Conservation (phyloP, 1,284 basidiomycete species). For the Singerocomus inundabilis region DNA sequence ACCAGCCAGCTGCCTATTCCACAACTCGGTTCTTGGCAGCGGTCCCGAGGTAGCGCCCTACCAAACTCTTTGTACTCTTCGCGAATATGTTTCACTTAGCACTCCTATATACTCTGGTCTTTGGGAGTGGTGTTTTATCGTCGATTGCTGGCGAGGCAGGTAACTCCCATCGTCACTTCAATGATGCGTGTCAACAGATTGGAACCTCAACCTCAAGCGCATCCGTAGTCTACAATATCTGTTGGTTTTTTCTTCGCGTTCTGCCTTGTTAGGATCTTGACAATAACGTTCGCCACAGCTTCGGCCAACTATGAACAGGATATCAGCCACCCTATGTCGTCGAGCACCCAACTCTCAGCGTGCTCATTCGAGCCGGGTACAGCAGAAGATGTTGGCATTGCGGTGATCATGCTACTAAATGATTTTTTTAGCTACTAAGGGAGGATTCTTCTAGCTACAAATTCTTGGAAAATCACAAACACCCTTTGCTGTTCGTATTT, state of each 20-base stretch:
- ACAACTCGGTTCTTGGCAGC: too few relatives aligned
- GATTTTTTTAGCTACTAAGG: not conserved
- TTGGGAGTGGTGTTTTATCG: not conserved
- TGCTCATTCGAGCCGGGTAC: conserved; percentile 11
- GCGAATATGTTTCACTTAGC: not conserved
- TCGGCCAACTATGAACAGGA: not conserved
- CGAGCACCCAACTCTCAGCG: not conserved
- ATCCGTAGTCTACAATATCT: conserved; percentile 1
- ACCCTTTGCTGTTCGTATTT: conserved; percentile 4
- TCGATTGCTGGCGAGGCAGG: not conserved
- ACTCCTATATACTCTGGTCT: not conserved
- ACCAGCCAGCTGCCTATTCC: too few relatives aligned
- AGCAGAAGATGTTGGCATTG: too few relatives aligned
- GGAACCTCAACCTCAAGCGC: not conserved
- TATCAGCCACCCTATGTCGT: conserved; percentile 8
- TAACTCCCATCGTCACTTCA: not conserved
- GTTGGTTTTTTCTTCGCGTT: not conserved
- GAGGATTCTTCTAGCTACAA: not conserved
- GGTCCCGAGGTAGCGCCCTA: too few relatives aligned
- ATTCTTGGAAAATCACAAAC: conserved; percentile 2
- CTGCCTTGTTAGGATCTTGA: not conserved
- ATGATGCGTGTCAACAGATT: not conserved
- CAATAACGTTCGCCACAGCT: too few relatives aligned
- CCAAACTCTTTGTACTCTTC: not conserved
- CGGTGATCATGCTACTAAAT: too few relatives aligned